These are phyloP conservation scores for Melaleuca alternifolia DNA, from an alignment of 345 rosid species.

Conservation along the genomic window DNA sequence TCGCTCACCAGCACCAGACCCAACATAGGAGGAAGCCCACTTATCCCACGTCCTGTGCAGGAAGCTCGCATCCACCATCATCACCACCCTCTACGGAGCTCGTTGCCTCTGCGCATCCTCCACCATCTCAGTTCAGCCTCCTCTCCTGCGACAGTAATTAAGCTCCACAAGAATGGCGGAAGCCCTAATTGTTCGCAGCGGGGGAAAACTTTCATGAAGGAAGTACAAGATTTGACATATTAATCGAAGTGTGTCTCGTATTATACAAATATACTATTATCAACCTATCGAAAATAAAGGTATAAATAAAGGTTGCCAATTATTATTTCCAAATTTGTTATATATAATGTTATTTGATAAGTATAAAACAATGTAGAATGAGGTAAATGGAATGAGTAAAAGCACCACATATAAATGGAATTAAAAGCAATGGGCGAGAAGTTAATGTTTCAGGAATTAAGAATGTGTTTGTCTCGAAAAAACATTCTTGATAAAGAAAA, in stretches of 20 bases:
- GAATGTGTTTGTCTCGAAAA: too few relatives aligned
- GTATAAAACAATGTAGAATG: not conserved
- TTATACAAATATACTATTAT: too few relatives aligned
- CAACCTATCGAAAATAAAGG: not conserved
- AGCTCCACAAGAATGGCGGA: not conserved
- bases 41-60: constrained; percentile 61
- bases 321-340: not conserved
- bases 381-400: not conserved
- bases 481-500: too few relatives aligned
- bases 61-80: constrained; percentile 56
- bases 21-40: constrained; percentile 54
- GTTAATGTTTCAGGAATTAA: too few relatives aligned
- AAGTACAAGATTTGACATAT: too few relatives aligned
- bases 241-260: too few relatives aligned
- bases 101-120: not conserved
- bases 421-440: not conserved
- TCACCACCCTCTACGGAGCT: not conserved
- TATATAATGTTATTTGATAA: too few relatives aligned
- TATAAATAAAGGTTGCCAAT: not conserved
- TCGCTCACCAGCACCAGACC: constrained; percentile 35
- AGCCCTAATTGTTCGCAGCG: not conserved
- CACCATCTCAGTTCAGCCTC: not conserved
- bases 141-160: not conserved
- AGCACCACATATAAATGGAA: not conserved
- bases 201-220: too few relatives aligned